These are phyloP conservation scores for Solanum chmielewskii DNA, from an alignment of 257 asterid species.

Conservation along the genomic window DNA sequence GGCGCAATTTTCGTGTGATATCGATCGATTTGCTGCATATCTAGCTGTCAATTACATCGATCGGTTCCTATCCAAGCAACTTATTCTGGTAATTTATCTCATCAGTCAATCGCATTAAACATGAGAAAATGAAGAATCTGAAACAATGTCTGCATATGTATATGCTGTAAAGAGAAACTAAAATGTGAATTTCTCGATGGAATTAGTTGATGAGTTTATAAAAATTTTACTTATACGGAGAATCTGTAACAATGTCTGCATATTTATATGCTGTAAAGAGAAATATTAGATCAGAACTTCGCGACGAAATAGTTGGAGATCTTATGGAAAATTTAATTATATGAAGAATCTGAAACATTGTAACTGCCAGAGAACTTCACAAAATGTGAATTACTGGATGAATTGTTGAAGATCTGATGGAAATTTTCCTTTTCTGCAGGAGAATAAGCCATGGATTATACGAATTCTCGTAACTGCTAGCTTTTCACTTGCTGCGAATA, in stretches of 20 bases:
- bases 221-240: not conserved
- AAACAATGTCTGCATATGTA: not conserved
- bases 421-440: conserved; percentile 10
- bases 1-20: conserved; percentile 22
- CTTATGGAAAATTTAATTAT: not conserved
- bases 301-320: not conserved
- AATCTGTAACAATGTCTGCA: not conserved
- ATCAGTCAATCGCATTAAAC: not conserved
- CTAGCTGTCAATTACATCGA: conserved; percentile 51
- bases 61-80: conserved; percentile 37
- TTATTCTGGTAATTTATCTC: conserved; percentile 20
- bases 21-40: conserved; percentile 38
- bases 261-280: not conserved
- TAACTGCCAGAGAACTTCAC: too few species aligned
- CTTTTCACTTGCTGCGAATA: conserved; percentile 53
- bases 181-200: not conserved
- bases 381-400: not conserved
- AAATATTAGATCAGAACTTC: not conserved
- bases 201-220: not conserved
- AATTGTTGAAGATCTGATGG: not conserved
- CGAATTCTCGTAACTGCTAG: conserved; percentile 34
- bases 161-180: not conserved
- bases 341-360: too few species aligned
- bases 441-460: conserved; percentile 35
- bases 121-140: not conserved